Conservation (phyloP, 2,329 filamentous ascomycete genomes). For the Sclerotinia minor region DNA sequence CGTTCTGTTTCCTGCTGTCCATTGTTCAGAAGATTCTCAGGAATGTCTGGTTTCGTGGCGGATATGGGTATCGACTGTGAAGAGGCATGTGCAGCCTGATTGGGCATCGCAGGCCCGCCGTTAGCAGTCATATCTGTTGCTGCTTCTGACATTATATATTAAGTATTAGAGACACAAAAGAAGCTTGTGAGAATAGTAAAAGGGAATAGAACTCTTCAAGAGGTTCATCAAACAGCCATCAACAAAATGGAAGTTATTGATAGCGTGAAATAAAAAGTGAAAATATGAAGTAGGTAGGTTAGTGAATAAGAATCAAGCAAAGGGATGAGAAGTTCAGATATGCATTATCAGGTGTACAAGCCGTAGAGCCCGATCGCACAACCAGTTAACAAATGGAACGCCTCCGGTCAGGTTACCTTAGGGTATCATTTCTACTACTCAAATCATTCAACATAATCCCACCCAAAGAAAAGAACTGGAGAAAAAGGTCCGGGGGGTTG, state of each 20-base stretch:
- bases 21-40: neutral
- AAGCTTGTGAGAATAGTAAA: neutral
- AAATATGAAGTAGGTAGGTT: neutral
- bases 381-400: neutral
- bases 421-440: no score
- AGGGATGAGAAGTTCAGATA: neutral
- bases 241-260: neutral
- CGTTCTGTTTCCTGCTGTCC: neutral
- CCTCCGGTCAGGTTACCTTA: no score
- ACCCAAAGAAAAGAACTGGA: neutral
- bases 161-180: slow-evolving; percentile 7
- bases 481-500: neutral
- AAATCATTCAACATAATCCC: neutral
- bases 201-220: neutral
- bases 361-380: neutral
- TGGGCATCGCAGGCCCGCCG: neutral
- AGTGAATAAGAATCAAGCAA: neutral
- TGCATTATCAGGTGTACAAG: neutral
- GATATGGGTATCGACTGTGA: slow-evolving; percentile 10
- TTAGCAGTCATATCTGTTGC: slow-evolving; percentile 13
- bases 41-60: neutral
- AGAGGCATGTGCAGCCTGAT: neutral
- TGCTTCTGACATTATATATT: slow-evolving; percentile 3
- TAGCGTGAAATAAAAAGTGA: no score
- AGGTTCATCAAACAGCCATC: neutral